Base-by-base conservation (phyloP, 179 eudicot genomes). In the Gypsophila paniculata region DNA sequence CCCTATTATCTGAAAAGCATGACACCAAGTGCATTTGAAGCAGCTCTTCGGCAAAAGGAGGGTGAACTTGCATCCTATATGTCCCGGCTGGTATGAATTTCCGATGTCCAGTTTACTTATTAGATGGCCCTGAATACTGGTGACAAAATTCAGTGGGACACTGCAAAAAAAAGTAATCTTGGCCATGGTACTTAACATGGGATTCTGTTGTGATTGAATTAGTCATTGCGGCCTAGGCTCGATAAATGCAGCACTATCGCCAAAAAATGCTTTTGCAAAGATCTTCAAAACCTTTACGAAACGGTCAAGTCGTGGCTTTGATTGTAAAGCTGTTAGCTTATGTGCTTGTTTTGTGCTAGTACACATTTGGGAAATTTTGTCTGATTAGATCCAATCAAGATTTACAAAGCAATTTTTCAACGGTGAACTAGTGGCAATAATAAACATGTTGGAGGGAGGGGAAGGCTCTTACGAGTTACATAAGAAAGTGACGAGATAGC, bases 11-110 rank as follows among this genome's bases (percentile, higher is more conserved):
- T 87, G 77, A 94, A 85, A 79, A 94, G 90, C 82, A 84, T 88
- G 90, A 90, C 90, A 4, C 86, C 96, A 58, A 86, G 84, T 81
- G 80, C 97, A 79, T 93, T 89, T 82, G 97, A 93, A 86, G 89
- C 96, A 74, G 77, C 94, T 60, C 89, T 91, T 67, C 91, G 96
- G 60, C 99, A 94, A 74, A 94, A 91, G 80, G 99, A 94, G 84
- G 99, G 99, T 69, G 99, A 91, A 81, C 91, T 94, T 63, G 88
- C 96, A 46, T 91, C 96, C 38, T 94, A 91, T 72, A 90, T 89
- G 85, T 89, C 97, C 57, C 87, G 97, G 71, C 74, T 94, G 94
- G 96, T 94, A 89, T 68, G 89, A 61, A 57, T 74, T 34, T 68
- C 46, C 52, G 0, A 6, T 5, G 3, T 54, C 7, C 21, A 4